Conservation (phyloP, 768 basidiomycete genomes). For the Gloeostereum incarnatum region DNA sequence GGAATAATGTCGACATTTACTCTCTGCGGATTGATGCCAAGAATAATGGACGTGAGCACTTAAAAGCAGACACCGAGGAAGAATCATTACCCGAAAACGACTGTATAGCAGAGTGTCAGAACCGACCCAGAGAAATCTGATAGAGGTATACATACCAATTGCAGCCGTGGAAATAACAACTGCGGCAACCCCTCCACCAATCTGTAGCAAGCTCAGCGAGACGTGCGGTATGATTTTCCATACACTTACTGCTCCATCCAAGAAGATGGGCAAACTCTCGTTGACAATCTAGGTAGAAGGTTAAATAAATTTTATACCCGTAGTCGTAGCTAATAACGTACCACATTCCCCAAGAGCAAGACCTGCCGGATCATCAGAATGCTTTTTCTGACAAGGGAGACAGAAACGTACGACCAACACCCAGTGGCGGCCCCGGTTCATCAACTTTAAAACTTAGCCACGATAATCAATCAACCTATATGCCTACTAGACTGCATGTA, state of each 20-base stretch:
- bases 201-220: slow-evolving; percentile 8
- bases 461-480: background rate
- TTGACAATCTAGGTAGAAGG: slow-evolving; percentile 53
- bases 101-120: slow-evolving; percentile 24
- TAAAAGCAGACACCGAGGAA: background rate
- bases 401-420: slow-evolving; percentile 71
- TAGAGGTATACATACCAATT: slow-evolving; percentile 36
- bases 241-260: slow-evolving; percentile 58
- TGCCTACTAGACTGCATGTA: background rate
- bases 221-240: background rate
- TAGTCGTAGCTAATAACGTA: slow-evolving; percentile 20
- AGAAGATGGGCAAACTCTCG: slow-evolving; percentile 76
- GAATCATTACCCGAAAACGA: slow-evolving; percentile 80
- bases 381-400: background rate
- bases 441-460: slow-evolving; percentile 36
- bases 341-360: slow-evolving; percentile 82
- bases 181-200: slow-evolving; percentile 68
- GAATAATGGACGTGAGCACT: background rate
- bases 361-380: slow-evolving; percentile 36
- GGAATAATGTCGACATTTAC: slow-evolving; percentile 34
- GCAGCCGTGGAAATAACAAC: slow-evolving; percentile 71
- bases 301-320: too few species aligned
- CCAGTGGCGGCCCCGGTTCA: slow-evolving; percentile 74
- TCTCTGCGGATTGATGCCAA: slow-evolving; percentile 63
- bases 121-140: background rate